Evolutionary conservation across 2,329 filamentous ascomycete genomes (phyloP).

Genomic region (Malbranchea zuffiana): DNA sequence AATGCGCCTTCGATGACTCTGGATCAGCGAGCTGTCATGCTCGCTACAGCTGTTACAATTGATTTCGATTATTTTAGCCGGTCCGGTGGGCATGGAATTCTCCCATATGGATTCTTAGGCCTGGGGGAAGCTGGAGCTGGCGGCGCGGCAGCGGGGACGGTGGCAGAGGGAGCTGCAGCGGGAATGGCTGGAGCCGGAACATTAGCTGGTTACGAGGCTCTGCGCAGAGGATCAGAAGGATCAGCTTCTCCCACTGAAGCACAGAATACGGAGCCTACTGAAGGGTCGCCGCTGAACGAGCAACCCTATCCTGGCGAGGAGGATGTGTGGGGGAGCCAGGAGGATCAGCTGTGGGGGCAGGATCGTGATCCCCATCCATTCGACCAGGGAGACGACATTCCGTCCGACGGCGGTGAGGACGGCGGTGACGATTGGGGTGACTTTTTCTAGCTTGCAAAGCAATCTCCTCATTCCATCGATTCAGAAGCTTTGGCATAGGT

Average conservation of each 20-base stretch:
- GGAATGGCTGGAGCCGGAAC: slow-evolving; percentile 45
- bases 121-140: slow-evolving; percentile 32
- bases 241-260: slow-evolving; percentile 8
- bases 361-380: slow-evolving; percentile 9
- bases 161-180: slow-evolving; percentile 26
- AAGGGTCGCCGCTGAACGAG: background rate
- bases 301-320: slow-evolving; percentile 18
- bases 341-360: slow-evolving; percentile 11
- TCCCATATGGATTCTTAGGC: slow-evolving; percentile 43
- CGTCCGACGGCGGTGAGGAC: slow-evolving; percentile 20
- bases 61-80: slow-evolving; percentile 60
- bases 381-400: slow-evolving; percentile 25
- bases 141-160: slow-evolving; percentile 14
- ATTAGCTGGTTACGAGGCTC: slow-evolving; percentile 53
- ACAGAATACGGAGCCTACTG: slow-evolving; percentile 10
- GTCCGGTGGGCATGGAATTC: slow-evolving; percentile 37
- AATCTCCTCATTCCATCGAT: too few relatives aligned
- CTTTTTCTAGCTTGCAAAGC: slow-evolving; percentile 14
- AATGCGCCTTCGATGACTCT: slow-evolving; percentile 46
- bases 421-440: slow-evolving; percentile 17
- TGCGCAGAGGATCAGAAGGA: slow-evolving; percentile 39
- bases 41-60: slow-evolving; percentile 53
- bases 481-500: too few relatives aligned
- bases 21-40: slow-evolving; percentile 55
- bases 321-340: slow-evolving; percentile 26